Evolutionary conservation across 176 grass and related monocot species (phyloP).

Genomic region (Juncus inflexus): DNA sequence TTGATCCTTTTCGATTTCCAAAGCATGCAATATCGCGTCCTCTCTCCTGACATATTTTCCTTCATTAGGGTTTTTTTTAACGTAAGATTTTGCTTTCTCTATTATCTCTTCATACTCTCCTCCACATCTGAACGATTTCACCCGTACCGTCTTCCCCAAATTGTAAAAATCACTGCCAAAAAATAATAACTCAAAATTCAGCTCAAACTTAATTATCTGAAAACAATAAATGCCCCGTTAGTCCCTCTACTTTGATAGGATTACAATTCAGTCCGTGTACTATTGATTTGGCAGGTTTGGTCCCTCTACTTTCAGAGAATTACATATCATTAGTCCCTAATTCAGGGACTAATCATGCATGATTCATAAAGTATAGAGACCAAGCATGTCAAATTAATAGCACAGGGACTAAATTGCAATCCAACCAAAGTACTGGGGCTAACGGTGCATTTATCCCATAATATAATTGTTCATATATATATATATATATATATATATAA

Average conservation of each 20-base stretch:
- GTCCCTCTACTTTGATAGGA: too few relatives aligned
- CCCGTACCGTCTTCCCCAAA: slow-evolving; percentile 80
- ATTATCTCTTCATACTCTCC: slow-evolving; percentile 96
- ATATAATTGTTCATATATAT: not conserved
- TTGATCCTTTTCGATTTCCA: slow-evolving; percentile 72
- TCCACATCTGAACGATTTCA: slow-evolving; percentile 90
- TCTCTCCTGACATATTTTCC: slow-evolving; percentile 98
- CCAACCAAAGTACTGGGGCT: too few relatives aligned
- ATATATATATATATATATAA: too few relatives aligned
- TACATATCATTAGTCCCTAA: too few relatives aligned
- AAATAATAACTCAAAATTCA: slow-evolving; percentile 11
- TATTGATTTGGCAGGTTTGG: too few relatives aligned
- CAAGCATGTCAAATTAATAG: too few relatives aligned
- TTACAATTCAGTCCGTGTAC: too few relatives aligned
- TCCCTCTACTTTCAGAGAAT: too few relatives aligned
- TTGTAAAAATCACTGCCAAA: slow-evolving; percentile 93
- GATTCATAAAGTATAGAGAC: too few relatives aligned
- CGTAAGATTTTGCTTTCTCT: slow-evolving; percentile 58
- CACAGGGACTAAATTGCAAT: too few relatives aligned
- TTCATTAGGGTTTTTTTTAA: slow-evolving; percentile 41
- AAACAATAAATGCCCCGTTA: not conserved
- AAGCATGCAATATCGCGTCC: slow-evolving; percentile 94
- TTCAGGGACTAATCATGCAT: too few relatives aligned
- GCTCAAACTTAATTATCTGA: not conserved
- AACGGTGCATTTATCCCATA: too few relatives aligned